These are phyloP conservation scores for Pythium aphanidermatum DNA, from an alignment of 352 stramenopile species.

Conservation along the genomic window DNA sequence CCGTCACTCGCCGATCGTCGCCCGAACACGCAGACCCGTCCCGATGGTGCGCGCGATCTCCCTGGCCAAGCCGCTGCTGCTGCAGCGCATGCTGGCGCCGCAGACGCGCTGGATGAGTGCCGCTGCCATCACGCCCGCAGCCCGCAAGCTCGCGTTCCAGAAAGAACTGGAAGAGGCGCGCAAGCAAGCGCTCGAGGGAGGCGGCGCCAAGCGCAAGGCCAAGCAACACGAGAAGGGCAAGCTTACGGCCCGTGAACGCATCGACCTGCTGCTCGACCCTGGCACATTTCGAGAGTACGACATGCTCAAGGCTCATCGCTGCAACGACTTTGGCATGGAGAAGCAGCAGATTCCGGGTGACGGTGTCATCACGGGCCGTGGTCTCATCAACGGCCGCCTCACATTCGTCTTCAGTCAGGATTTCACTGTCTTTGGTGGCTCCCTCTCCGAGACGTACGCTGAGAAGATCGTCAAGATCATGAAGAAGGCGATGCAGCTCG, in stretches of 20 bases:
- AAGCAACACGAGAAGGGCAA: conserved; percentile 96
- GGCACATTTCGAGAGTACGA: conserved; percentile 95
- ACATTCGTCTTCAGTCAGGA: conserved; percentile 97
- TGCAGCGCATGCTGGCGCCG: conserved; percentile 8
- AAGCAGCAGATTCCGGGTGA: conserved; percentile 90
- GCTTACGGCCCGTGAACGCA: conserved; percentile 94
- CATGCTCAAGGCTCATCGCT: conserved; percentile 95
- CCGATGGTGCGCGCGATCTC: conserved; percentile 14
- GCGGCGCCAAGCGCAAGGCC: conserved; percentile 71
- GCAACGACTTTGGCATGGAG: conserved; percentile 97
- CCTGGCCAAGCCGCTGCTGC: conserved; percentile 9
- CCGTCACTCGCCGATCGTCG: conserved; percentile 9
- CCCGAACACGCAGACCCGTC: conserved; percentile 3
- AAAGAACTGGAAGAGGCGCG: conserved; percentile 66
- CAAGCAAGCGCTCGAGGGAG: conserved; percentile 79
- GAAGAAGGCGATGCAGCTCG: conserved; percentile 95
- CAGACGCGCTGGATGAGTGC: conserved; percentile 40
- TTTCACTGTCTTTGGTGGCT: conserved; percentile 98
- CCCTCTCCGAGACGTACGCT: conserved; percentile 93
- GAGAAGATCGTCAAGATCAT: conserved; percentile 99
- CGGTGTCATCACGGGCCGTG: conserved; percentile 94
- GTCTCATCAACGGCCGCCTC: conserved; percentile 91
- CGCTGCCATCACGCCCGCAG: conserved; percentile 40
- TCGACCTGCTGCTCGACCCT: conserved; percentile 95
- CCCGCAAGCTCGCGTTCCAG: conserved; percentile 66